These are phyloP conservation scores for Halocafeteria seosinensis DNA, from an alignment of 108 stramenopile species.

Conservation along the genomic window DNA sequence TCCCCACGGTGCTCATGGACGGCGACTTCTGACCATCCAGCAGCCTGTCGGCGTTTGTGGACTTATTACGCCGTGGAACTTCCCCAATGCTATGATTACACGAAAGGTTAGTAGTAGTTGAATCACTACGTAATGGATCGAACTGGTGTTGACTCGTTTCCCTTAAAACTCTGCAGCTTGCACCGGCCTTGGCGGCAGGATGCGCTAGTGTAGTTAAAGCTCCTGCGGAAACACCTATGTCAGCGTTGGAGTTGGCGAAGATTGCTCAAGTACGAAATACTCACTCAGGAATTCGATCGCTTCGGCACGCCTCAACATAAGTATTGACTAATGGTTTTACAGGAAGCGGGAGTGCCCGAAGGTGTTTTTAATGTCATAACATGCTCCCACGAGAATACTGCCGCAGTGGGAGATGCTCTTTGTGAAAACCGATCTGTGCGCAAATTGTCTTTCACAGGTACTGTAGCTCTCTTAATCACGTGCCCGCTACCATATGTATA, in stretches of 20 bases:
- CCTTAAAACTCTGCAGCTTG: too few species aligned
- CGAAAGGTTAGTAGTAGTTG: too few species aligned
- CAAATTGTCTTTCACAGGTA: constrained; percentile 79
- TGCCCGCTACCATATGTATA: too few species aligned
- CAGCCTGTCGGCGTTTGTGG: constrained; percentile 63
- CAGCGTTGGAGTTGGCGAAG: constrained; percentile 14
- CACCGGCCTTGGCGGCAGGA: constrained; percentile 55
- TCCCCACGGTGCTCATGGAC: constrained; percentile 8
- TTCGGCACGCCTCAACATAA: too few species aligned
- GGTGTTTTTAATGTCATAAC: constrained; percentile 15
- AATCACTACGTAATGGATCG: too few species aligned
- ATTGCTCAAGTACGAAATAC: too few species aligned
- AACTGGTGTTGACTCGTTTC: too few species aligned
- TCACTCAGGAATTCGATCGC: too few species aligned
- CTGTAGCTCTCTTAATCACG: too few species aligned
- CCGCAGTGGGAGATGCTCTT: constrained; percentile 1
- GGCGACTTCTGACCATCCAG: constrained; percentile 49
- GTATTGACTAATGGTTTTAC: too few species aligned
- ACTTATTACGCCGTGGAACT: constrained; percentile 90
- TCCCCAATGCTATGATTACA: constrained; percentile 85
- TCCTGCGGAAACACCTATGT: constrained; percentile 25
- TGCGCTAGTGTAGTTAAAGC: constrained; percentile 27
- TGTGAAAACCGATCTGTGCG: constrained; percentile 41
- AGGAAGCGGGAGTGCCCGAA: constrained; percentile 53
- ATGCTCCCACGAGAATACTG: constrained; percentile 2